Evolutionary conservation across 176 grass and related monocot species (phyloP).

Genomic region (Eremochloa ophiuroides): DNA sequence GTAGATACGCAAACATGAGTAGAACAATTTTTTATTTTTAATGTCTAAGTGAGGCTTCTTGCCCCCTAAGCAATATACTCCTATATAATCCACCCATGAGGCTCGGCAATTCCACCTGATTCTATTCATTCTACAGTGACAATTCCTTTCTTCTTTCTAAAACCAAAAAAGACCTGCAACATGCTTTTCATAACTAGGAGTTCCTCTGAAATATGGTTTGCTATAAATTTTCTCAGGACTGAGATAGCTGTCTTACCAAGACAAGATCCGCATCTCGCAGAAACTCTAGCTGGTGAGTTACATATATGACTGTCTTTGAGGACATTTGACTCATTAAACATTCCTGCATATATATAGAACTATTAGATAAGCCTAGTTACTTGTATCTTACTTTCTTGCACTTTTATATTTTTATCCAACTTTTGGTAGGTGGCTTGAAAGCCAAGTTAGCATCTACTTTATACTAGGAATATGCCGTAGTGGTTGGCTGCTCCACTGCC

Average conservation of each 20-base stretch:
- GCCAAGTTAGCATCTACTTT: too few species aligned
- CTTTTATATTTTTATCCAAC: too few species aligned
- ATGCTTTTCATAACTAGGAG: neutral
- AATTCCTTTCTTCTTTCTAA: neutral
- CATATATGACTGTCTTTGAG: conserved; percentile 76
- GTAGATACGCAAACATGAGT: neutral
- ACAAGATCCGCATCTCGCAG: conserved; percentile 69
- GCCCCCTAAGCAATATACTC: too few species aligned
- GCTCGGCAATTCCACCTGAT: too few species aligned
- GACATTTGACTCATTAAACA: conserved; percentile 64
- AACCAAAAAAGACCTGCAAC: neutral
- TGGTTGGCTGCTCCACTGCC: too few species aligned
- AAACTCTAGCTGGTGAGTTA: conserved; percentile 89
- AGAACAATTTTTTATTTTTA: neutral
- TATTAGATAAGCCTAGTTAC: too few species aligned
- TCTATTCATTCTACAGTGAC: neutral
- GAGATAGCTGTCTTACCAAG: conserved; percentile 49
- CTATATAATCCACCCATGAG: too few species aligned
- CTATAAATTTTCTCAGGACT: neutral
- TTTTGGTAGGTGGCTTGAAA: too few species aligned
- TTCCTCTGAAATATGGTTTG: neutral
- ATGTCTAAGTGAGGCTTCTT: too few species aligned
- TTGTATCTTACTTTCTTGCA: too few species aligned
- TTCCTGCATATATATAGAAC: conserved; percentile 53
- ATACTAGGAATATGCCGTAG: too few species aligned